phyloP scores from a whole-genome alignment of 2,329 filamentous ascomycete species.

The Clarireedia paspali region DNA sequence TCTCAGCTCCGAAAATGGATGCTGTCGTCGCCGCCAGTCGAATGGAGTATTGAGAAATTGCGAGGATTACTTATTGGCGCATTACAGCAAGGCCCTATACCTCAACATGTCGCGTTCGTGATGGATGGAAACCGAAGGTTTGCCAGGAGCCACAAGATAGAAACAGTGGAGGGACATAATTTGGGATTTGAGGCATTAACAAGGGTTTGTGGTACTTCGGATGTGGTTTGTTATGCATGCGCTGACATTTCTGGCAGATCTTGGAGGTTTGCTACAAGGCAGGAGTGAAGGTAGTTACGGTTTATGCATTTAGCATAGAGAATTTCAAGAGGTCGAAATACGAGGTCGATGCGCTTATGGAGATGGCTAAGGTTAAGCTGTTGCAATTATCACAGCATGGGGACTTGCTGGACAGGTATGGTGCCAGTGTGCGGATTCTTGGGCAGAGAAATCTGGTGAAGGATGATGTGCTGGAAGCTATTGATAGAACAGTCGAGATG shows the following conservation, averaged over 20 bases:
- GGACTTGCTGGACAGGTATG: conserved; percentile 86
- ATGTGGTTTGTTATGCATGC: background rate
- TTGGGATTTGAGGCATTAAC: conserved; percentile 92
- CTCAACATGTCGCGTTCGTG: conserved; percentile 95
- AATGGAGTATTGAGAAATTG: conserved; percentile 75
- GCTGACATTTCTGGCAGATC: conserved; percentile 45
- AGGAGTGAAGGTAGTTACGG: conserved; percentile 91
- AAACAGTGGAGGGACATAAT: conserved; percentile 94
- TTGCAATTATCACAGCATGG: conserved; percentile 88
- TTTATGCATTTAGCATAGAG: conserved; percentile 98
- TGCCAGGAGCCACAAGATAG: conserved; percentile 82
- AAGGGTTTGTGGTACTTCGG: conserved; percentile 45
- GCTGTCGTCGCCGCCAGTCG: conserved; percentile 78
- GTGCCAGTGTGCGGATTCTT: conserved; percentile 76
- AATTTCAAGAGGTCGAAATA: conserved; percentile 97
- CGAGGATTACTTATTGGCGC: conserved; percentile 83
- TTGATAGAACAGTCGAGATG: conserved; percentile 78
- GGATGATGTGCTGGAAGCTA: conserved; percentile 78
- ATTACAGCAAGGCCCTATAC: conserved; percentile 82
- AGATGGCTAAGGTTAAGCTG: conserved; percentile 93
- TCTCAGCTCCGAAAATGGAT: conserved; percentile 66
- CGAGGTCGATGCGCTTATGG: conserved; percentile 95
- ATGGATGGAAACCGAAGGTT: conserved; percentile 98
- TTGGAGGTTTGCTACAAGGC: conserved; percentile 98
- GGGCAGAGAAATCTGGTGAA: conserved; percentile 79